Base-by-base conservation (phyloP, 2,329 filamentous ascomycete species). In the Endothia cerciana region DNA sequence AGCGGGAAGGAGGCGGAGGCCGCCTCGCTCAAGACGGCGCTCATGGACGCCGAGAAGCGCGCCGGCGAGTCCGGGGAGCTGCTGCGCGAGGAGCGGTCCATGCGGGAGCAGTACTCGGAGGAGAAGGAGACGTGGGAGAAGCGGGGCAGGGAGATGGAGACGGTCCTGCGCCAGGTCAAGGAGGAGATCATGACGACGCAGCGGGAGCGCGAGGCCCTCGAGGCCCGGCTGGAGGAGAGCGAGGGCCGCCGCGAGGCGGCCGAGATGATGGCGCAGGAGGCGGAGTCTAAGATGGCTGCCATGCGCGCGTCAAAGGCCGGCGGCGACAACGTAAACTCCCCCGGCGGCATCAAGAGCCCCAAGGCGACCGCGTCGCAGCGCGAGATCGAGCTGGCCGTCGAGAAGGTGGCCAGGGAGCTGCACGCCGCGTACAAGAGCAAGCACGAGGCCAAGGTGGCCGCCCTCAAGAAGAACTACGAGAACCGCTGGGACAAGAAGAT, bases 391-490 rank as follows among this genome's bases (percentile, higher is more conserved):
- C 84, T 91, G 55, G 91, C 91, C 1, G 91, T 94, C 28, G 93
- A 97, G 78, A 93, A 94, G 70, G 93, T 98, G 49, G 94, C 94
- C n/a, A 87, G 93, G 38, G 95, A 99, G 75, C 85, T 99, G 49
- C 95, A 99, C 76, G 85, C 90, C 0, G 85, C 97, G 13, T 99
- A 99, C 85, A 98, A 97, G 81, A 89, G 91, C 75, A 99, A 99
- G 80, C 95, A 99, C 76, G 94, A 98, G 81, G 92, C 90, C 69
- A 99, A 99, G 81, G 94, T 98, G 55, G 87, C 92, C 0, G 94
- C 94, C 4, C 83, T 99, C 70, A 98, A 90, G 80, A 89, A 90
- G 79, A 89, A 86, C 69, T 91, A 98, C 79, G 93, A 97, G 77
- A 86, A 87, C 57, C 89, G 94, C 63, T 95, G 93, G 87, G 93